phyloP scores from a whole-genome alignment of 164 flowering plant species.

The Chloranthus sessilifolius region DNA sequence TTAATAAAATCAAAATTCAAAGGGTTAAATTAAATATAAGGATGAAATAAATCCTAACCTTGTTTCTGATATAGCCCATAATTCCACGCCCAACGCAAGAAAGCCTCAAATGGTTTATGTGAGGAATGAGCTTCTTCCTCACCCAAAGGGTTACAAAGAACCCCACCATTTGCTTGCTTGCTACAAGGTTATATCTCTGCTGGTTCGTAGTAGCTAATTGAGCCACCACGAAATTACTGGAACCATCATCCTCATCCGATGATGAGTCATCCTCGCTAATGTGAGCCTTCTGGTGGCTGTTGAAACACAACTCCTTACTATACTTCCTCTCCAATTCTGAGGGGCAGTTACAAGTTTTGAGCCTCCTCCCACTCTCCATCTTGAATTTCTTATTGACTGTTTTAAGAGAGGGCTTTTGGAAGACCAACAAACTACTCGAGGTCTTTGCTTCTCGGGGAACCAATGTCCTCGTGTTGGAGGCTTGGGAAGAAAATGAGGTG shows the following conservation, averaged over 20 bases:
- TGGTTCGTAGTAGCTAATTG: slow-evolving; percentile 15
- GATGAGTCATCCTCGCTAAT: slow-evolving; percentile 36
- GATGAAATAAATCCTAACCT: slow-evolving; percentile 32
- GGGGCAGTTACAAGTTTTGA: slow-evolving; percentile 66
- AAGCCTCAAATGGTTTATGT: slow-evolving; percentile 59
- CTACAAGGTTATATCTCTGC: slow-evolving; percentile 51
- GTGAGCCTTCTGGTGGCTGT: slow-evolving; percentile 33
- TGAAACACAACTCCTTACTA: slow-evolving; percentile 49
- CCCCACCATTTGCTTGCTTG: slow-evolving; percentile 87
- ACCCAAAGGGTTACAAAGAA: slow-evolving; percentile 73
- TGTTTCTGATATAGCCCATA: slow-evolving; percentile 82
- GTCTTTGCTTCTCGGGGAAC: slow-evolving; percentile 19
- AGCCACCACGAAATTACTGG: slow-evolving; percentile 14
- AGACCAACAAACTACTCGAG: slow-evolving; percentile 33
- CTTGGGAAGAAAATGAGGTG: slow-evolving; percentile 10
- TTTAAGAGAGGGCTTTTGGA: slow-evolving; percentile 57
- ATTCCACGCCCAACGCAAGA: slow-evolving; percentile 67
- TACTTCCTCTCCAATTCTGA: slow-evolving; percentile 39
- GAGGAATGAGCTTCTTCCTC: slow-evolving; percentile 55
- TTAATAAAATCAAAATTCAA: no score
- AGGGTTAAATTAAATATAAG: no score
- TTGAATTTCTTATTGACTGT: slow-evolving; percentile 50
- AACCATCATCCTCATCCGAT: slow-evolving; percentile 55
- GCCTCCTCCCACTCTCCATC: slow-evolving; percentile 39
- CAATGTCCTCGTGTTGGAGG: slow-evolving; percentile 16